Evolutionary conservation across 2,329 filamentous ascomycete species (phyloP), one percentile per base, ranked within the genome.

Genomic region (Chaetomium globosum): DNA sequence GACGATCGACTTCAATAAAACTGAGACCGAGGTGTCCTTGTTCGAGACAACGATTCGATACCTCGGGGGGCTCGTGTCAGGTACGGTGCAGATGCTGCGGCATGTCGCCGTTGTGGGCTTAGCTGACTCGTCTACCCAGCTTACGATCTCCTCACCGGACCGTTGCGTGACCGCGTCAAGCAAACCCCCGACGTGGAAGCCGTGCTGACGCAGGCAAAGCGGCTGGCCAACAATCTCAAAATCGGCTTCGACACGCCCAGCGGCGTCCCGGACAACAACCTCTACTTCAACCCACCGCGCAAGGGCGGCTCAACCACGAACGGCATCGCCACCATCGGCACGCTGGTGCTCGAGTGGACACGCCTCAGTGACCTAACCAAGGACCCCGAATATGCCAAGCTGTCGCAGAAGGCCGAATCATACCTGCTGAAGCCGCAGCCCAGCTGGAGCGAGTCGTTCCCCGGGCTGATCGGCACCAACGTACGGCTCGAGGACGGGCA

Each of bases 1-100:
- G 0, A 84, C 78, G 0, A 89, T 96, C 72, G 81, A 96, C 76
- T 96, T 91, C 73, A 83, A 83, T 51, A 79, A 81, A 12, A 90
- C 89, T 0, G 72, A 80, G 2, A 76, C 81, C 1, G 77, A 81
- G 10, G 87, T 96, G 57, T 94, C 89, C 46, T 77, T 97, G 8
- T 97, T 97, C 72, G 93, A 97, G 77, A 96, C 92, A 0, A 97
- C 91, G 0, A 96, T 97, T 73, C 88, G 93, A 31, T 96, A 96
- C 72, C 79, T 97, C 0, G 93, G 86, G 10, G 93, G 92, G 19
- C 82, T 97, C 71, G 74, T 97, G 9, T 90, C 92, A 2, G 91
- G 88, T 84, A 72, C 68, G 71, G 59, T 3, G 9, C 7, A 13
- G 39, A 12, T 56, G n/a, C 19, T 8, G 8, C 10, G 33, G 12